Evolutionary conservation across 1,284 basidiomycete genomes (phyloP).

Genomic region (Ceratobasidium theobromae): DNA sequence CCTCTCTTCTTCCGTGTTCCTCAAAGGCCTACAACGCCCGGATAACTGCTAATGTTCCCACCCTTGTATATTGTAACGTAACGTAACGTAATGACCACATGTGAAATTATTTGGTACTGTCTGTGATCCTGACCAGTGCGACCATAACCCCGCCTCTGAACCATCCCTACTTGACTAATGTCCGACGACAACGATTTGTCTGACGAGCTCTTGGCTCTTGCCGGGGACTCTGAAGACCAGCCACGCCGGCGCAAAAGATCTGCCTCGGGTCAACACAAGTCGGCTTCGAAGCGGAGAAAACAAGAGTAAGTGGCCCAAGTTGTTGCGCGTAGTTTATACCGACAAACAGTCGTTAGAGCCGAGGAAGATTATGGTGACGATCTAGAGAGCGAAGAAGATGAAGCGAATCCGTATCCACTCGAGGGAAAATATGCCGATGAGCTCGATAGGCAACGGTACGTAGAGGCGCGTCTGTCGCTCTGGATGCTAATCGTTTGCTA

Average conservation of each 20-base stretch:
- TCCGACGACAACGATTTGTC: slow-evolving; percentile 51
- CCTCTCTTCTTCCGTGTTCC: slow-evolving; percentile 43
- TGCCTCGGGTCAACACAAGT: slow-evolving; percentile 43
- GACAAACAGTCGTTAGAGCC: slow-evolving; percentile 25
- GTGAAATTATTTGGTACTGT: neutral
- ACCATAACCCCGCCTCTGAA: too few species aligned
- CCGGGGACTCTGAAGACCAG: slow-evolving; percentile 53
- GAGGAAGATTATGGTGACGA: slow-evolving; percentile 46
- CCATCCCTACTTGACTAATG: slow-evolving; percentile 7
- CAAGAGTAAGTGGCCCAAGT: slow-evolving; percentile 48
- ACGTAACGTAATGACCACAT: neutral
- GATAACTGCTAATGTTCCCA: neutral
- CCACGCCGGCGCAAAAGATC: slow-evolving; percentile 52
- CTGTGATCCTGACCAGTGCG: too few species aligned
- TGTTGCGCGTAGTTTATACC: neutral
- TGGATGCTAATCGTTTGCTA: slow-evolving; percentile 43
- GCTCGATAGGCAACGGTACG: slow-evolving; percentile 76
- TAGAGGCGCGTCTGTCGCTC: slow-evolving; percentile 28
- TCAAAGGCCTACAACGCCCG: neutral
- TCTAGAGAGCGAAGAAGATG: slow-evolving; percentile 61
- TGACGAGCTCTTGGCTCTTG: slow-evolving; percentile 67
- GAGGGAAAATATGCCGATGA: slow-evolving; percentile 89
- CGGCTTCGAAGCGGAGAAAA: slow-evolving; percentile 52
- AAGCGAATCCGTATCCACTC: slow-evolving; percentile 77
- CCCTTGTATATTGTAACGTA: neutral